Evolutionary conservation across 129 eudicot genomes (phyloP).

Genomic region (Helichrysum umbraculigerum): DNA sequence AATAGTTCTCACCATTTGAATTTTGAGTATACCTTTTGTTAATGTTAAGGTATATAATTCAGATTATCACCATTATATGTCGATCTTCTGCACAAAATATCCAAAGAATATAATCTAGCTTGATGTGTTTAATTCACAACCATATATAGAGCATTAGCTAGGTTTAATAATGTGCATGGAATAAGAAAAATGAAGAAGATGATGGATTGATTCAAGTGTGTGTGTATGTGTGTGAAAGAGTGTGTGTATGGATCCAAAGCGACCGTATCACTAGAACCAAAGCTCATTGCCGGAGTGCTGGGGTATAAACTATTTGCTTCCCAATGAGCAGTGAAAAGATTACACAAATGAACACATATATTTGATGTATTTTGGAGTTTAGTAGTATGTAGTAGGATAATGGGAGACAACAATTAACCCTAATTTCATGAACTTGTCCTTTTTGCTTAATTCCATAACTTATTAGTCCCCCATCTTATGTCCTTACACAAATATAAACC

Average conservation of each 20-base stretch:
- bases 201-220: slow-evolving; percentile 19
- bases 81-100: no score
- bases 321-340: slow-evolving; percentile 43
- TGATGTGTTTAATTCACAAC: no score
- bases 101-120: no score
- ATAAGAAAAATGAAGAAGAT: slow-evolving; percentile 24
- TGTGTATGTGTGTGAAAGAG: slow-evolving; percentile 18
- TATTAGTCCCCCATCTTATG: slow-evolving; percentile 18
- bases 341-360: slow-evolving; percentile 8
- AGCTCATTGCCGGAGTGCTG: slow-evolving; percentile 39
- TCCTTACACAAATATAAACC: neutral
- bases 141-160: neutral
- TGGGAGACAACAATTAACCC: slow-evolving; percentile 61
- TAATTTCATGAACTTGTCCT: slow-evolving; percentile 70
- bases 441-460: slow-evolving; percentile 25
- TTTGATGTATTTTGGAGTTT: slow-evolving; percentile 35
- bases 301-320: slow-evolving; percentile 53
- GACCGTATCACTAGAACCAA: slow-evolving; percentile 37
- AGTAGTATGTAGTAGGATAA: slow-evolving; percentile 32
- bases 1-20: no score
- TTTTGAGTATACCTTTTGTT: no score
- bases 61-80: no score
- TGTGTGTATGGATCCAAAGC: slow-evolving; percentile 36
- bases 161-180: slow-evolving; percentile 33
- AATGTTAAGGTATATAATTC: no score